Percentiles rank a stretch among this genome's conserved stretches.
Evolutionary conservation across 2,329 filamentous ascomycete genomes (phyloP).

Genomic region (Diaporthe vexans): DNA sequence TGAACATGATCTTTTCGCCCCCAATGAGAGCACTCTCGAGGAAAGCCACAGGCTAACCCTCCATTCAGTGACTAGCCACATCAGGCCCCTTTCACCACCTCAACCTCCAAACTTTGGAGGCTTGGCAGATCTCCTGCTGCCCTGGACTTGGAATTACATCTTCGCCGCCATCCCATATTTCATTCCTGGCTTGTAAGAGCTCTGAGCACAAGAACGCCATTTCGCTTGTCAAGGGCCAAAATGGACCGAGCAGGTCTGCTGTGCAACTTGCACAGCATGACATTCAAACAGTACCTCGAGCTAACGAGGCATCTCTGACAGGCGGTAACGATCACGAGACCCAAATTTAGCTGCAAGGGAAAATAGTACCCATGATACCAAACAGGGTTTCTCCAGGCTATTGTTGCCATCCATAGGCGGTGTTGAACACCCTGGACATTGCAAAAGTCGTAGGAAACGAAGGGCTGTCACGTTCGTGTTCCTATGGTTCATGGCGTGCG

Average conservation of each 20-base stretch:
- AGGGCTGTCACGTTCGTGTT: no score
- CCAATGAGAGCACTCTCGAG: not conserved
- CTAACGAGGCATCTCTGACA: conserved; percentile 20
- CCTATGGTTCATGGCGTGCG: no score
- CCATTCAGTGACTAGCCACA: not conserved
- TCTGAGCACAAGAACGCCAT: conserved; percentile 35
- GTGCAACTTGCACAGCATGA: conserved; percentile 32
- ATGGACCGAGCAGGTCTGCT: conserved; percentile 27
- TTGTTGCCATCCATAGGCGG: not conserved
- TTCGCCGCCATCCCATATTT: not conserved
- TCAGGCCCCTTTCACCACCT: not conserved
- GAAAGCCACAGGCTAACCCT: not conserved
- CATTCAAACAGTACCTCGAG: conserved; percentile 11
- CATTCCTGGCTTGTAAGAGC: not conserved
- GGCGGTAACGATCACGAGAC: conserved; percentile 15
- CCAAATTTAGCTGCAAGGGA: not conserved
- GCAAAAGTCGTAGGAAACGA: not conserved
- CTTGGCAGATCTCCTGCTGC: not conserved
- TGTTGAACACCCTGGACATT: not conserved
- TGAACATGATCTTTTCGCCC: not conserved
- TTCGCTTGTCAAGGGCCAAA: conserved; percentile 39
- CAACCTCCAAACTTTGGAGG: not conserved
- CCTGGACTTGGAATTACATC: not conserved
- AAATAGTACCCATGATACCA: not conserved
- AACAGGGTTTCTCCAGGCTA: conserved; percentile 15